These are phyloP conservation scores for Quercus tomentella DNA, from an alignment of 331 rosid genomes.

Conservation along the genomic window DNA sequence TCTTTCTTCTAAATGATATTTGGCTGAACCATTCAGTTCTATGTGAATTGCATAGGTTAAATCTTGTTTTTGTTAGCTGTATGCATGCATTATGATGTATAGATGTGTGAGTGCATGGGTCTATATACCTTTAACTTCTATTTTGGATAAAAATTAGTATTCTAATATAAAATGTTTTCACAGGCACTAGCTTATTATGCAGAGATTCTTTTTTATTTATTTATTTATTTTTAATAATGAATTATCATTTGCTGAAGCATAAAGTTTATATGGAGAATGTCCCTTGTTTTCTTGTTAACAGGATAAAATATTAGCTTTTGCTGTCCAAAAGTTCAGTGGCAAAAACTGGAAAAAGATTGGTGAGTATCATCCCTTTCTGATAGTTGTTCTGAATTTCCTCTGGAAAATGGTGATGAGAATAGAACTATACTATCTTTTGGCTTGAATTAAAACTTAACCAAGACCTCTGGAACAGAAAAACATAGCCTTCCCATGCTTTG, in stretches of 20 bases:
- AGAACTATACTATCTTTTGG: neutral
- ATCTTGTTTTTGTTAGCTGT: no score
- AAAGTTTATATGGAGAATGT: neutral
- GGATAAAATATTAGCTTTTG: slow-evolving; percentile 35
- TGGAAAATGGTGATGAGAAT: neutral
- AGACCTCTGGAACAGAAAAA: neutral
- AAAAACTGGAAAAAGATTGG: slow-evolving; percentile 58
- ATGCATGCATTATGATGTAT: no score
- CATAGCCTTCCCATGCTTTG: no score
- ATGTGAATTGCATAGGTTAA: no score
- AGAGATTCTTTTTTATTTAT: no score
- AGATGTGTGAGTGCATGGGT: no score
- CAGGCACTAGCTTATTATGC: neutral
- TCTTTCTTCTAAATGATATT: no score
- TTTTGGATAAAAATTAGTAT: neutral
- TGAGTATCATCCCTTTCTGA: neutral
- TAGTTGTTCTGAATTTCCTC: neutral
- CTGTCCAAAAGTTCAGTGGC: slow-evolving; percentile 31
- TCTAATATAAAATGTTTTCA: neutral
- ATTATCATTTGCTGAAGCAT: no score
- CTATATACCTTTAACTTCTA: no score
- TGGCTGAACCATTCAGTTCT: no score
- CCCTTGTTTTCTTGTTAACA: slow-evolving; percentile 10
- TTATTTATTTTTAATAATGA: neutral
- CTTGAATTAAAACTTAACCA: neutral